Evolutionary conservation across 78 protist genomes (phyloP).

Genomic region (Chrysochromulina tobinii): DNA sequence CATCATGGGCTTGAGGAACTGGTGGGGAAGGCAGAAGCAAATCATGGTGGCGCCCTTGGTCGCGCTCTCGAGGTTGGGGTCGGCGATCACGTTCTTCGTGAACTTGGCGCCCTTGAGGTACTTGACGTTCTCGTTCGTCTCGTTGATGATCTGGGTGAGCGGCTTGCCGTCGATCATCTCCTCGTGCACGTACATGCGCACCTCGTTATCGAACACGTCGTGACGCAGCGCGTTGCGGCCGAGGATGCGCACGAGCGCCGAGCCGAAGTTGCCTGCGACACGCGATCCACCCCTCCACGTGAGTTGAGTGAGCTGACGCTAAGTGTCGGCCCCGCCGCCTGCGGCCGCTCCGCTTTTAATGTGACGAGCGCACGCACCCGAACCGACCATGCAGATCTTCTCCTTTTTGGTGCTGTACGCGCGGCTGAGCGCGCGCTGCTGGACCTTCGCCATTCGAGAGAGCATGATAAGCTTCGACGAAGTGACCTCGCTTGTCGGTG

Average conservation of each 20-base stretch:
- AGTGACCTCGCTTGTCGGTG: too few species aligned
- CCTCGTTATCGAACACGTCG: slow-evolving; percentile 37
- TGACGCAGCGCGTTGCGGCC: slow-evolving; percentile 38
- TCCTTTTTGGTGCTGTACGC: not conserved
- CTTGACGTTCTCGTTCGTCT: slow-evolving; percentile 61
- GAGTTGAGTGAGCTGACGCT: too few species aligned
- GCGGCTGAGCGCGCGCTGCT: too few species aligned
- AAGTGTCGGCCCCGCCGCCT: too few species aligned
- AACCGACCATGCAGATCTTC: not conserved
- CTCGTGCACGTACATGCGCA: slow-evolving; percentile 68
- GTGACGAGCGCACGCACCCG: not conserved
- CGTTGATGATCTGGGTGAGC: slow-evolving; percentile 73
- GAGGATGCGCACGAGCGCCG: slow-evolving; percentile 56
- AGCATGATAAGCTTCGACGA: too few species aligned
- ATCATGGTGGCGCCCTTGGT: slow-evolving; percentile 56
- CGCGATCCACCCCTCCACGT: too few species aligned
- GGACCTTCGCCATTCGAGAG: too few species aligned
- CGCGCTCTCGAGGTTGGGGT: slow-evolving; percentile 28
- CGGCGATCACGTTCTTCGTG: slow-evolving; percentile 57
- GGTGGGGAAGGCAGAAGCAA: slow-evolving; percentile 63
- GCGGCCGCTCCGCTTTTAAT: too few species aligned
- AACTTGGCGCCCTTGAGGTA: slow-evolving; percentile 47
- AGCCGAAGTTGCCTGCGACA: slow-evolving; percentile 35
- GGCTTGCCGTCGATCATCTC: slow-evolving; percentile 62
- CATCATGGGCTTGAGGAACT: slow-evolving; percentile 34